Percentiles rank a stretch among this genome's conserved stretches.
Evolutionary conservation across 192 early-diverging fungal species (phyloP).

Genomic region (Backusella tarrabulga): DNA sequence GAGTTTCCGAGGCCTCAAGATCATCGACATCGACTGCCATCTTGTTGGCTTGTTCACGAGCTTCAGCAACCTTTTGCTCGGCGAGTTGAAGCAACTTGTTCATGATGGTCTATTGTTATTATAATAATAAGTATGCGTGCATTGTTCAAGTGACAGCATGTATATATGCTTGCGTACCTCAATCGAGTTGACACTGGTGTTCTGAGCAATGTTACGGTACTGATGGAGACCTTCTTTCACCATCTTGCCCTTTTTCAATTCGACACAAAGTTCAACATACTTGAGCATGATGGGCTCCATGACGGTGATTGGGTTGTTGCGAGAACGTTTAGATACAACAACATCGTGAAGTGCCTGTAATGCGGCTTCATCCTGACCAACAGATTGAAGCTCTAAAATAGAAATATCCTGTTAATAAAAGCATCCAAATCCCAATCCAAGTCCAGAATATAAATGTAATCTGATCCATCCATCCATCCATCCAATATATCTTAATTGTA

Average conservation of each 20-base stretch:
- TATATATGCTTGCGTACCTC: slow-evolving; percentile 49
- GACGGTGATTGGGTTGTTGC: slow-evolving; percentile 70
- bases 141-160: background rate
- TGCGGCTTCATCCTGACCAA: slow-evolving; percentile 81
- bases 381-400: slow-evolving; percentile 71
- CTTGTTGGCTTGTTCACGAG: slow-evolving; percentile 90
- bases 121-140: background rate
- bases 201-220: slow-evolving; percentile 99
- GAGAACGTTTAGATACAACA: slow-evolving; percentile 86
- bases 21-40: slow-evolving; percentile 90
- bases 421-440: background rate
- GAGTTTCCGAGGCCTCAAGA: slow-evolving; percentile 94
- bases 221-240: slow-evolving; percentile 95
- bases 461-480: background rate
- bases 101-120: slow-evolving; percentile 66
- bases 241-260: slow-evolving; percentile 84
- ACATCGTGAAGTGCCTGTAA: slow-evolving; percentile 89
- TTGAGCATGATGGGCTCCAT: slow-evolving; percentile 94
- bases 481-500: background rate
- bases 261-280: slow-evolving; percentile 89
- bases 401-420: background rate
- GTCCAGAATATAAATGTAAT: background rate
- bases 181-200: slow-evolving; percentile 87
- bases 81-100: slow-evolving; percentile 82
- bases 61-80: slow-evolving; percentile 85